Base-by-base conservation (phyloP, 116 monocot species). In the Phalaenopsis hybrid region DNA sequence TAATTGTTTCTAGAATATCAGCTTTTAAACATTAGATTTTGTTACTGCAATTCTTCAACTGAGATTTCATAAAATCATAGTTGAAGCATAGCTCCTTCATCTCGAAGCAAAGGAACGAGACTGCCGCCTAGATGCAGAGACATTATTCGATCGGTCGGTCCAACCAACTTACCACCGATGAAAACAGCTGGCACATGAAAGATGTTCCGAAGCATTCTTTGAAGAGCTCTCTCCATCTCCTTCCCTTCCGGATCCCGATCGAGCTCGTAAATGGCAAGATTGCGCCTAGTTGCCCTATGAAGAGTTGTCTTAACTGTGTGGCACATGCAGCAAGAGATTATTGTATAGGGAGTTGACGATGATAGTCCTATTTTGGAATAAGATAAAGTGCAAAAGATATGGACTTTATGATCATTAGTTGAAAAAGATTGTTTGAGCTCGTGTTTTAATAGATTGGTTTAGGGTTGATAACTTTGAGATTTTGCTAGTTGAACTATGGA, bases 221-320 rank as follows among this genome's bases (percentile, higher is more conserved):
- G 74, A 6, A 92, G 88, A 4, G 85, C 88, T 43, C 67, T 65
- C 88, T 88, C 88, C 80, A 92, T 92, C 48, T 92, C 86, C 18
- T 21, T 63, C 7, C 92, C 92, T n/a, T 81, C 78, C 3, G 86
- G 84, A n/a, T 85, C 81, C 37, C 88, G 28, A 59, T 92, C 88
- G 11, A 92, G 86, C 88, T 92, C 88, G 46, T 90, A 50, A 57
- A 90, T 74, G 3, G 86, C 65, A 0, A 83, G 79, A 68, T 79
- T 81, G 28, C 89, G 9, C 92, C 92, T 7, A 92, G 88, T 17
- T 90, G 12, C 8, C 46, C 85, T 31, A 63, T 75, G 75, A 92
- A 80, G 72, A 90, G 79, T 2, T 68, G 79, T 83, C 84, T 85
- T 85, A 7, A 92, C 80, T 8, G 88, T 82, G 85, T 89, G 85